phyloP scores from a whole-genome alignment of 2,329 filamentous ascomycete genomes.

The Cytospora piceae region DNA sequence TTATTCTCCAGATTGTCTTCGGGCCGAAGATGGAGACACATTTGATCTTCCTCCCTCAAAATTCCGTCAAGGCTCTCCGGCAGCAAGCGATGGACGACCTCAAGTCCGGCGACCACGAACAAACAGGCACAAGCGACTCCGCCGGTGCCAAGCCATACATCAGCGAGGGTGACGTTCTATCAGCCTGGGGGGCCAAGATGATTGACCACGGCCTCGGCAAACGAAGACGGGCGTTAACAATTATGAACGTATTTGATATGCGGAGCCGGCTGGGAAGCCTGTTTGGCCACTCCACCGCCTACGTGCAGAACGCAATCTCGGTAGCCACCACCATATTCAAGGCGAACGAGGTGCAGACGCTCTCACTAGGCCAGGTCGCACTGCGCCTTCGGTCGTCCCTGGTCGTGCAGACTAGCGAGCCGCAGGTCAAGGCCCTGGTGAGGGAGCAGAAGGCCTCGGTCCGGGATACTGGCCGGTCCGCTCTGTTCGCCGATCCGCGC shows the following conservation, averaged over 20 bases:
- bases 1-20: constrained; percentile 40
- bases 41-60: constrained; percentile 44
- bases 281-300: constrained; percentile 34
- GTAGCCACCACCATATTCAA: no score
- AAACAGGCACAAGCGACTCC: constrained; percentile 7
- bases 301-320: constrained; percentile 29
- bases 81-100: constrained; percentile 39
- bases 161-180: constrained; percentile 51
- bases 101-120: background rate
- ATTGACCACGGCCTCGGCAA: constrained; percentile 33
- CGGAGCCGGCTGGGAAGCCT: constrained; percentile 38
- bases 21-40: constrained; percentile 39
- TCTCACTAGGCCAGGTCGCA: no score
- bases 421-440: no score
- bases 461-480: no score
- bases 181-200: constrained; percentile 45
- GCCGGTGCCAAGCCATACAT: constrained; percentile 41
- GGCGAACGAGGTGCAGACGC: no score
- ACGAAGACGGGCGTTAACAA: constrained; percentile 37
- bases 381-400: no score
- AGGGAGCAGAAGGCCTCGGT: no score
- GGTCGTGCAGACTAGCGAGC: no score
- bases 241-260: constrained; percentile 45
- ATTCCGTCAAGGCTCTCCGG: constrained; percentile 38
- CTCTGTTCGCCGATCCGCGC: no score